Evolutionary conservation across 2,329 filamentous ascomycete genomes (phyloP).

Genomic region (Aspergillus sp.): DNA sequence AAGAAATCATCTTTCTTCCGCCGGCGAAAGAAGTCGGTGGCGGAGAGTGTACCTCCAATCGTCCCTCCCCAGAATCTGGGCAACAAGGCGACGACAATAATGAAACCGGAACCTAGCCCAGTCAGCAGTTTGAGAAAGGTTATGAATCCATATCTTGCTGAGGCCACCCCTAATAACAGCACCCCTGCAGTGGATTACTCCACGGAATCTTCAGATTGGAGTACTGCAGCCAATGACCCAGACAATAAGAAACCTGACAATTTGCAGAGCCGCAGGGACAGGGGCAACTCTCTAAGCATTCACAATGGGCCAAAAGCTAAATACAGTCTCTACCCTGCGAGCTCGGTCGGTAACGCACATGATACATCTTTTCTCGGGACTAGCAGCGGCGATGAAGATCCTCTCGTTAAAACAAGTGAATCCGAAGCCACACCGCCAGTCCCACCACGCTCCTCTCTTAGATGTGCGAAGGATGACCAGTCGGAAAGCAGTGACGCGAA

Average conservation of each 20-base stretch:
- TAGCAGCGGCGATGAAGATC: slow-evolving; percentile 37
- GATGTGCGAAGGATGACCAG: slow-evolving; percentile 5
- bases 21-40: slow-evolving; percentile 84
- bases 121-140: slow-evolving; percentile 79
- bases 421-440: slow-evolving; percentile 19
- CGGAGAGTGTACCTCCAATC: slow-evolving; percentile 63
- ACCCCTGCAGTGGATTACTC: slow-evolving; percentile 18
- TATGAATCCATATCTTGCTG: slow-evolving; percentile 77
- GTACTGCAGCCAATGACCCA: slow-evolving; percentile 15
- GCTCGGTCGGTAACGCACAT: slow-evolving; percentile 20
- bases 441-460: slow-evolving; percentile 11
- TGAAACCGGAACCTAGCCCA: slow-evolving; percentile 55
- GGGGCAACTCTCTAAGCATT: slow-evolving; percentile 26
- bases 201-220: slow-evolving; percentile 25
- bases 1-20: slow-evolving; percentile 95
- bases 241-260: slow-evolving; percentile 20
- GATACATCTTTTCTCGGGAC: slow-evolving; percentile 36
- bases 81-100: slow-evolving; percentile 31
- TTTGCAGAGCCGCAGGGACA: slow-evolving; percentile 21
- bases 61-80: slow-evolving; percentile 46
- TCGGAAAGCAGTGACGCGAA: slow-evolving; percentile 11
- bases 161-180: slow-evolving; percentile 18
- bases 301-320: slow-evolving; percentile 25
- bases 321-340: slow-evolving; percentile 28
- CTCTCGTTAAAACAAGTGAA: slow-evolving; percentile 19